Base-by-base conservation (phyloP, 805 yeast species). In the Wilhelminamyces savonicus region DNA sequence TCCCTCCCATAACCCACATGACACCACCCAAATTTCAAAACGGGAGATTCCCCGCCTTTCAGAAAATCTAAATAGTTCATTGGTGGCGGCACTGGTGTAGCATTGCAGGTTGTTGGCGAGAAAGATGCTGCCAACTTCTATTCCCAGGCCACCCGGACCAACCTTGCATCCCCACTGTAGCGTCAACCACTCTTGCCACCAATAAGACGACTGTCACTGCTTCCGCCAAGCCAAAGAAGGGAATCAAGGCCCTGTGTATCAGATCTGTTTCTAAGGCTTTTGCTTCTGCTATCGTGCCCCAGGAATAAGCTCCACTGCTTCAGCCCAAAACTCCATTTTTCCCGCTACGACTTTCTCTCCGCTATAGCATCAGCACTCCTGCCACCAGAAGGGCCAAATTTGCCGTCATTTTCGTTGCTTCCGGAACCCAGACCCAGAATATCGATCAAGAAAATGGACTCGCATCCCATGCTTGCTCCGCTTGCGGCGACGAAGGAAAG, bases 381-480 rank as follows among this genome's bases (percentile, higher is more conserved):
- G 7, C 7, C 14, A n/a, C 7, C 24, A 28, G 30, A 23, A 36
- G 33, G 8, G 28, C 23, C n/a, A 27, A 35, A 26, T 47, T 48
- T 22, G 48, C 46, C 3, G 35, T 53, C 17, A 24, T 43, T 14
- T 43, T 52, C 23, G 44, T 43, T 25, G 41, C 35, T 29, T 44
- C 58, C 3, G 61, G 59, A 5, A 27, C 54, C 4, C 27, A 39
- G 14, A 44, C 55, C 40, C 55, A 55, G 30, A 35, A 49, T 39
- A 28, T 39, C 7, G 29, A 49, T 54, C 40, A 52, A 41, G 33
- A 54, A 54, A 36, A 60, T 51, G 11, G 41, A 35, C 8, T 35
- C 48, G 3, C 60, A 57, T 41, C 50, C 51, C 59, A 52, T 28
- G 62, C 54, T 3, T 57, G 55, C 35, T 37, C 55, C 8, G 59